These are phyloP conservation scores for Dactylis glomerata DNA, from an alignment of 176 grass and related monocot species.

Conservation along the genomic window DNA sequence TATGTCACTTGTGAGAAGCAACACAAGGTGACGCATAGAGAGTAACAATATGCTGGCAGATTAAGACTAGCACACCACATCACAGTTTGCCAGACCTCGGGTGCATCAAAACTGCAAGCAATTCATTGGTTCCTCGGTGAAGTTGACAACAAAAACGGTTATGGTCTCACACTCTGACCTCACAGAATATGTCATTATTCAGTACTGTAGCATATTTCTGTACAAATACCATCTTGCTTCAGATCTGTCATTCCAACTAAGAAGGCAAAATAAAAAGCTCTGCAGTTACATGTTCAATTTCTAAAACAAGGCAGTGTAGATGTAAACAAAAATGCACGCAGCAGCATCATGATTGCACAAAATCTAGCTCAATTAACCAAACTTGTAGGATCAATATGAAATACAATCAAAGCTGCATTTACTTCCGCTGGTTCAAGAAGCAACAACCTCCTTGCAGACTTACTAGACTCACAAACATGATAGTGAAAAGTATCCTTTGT, in stretches of 20 bases:
- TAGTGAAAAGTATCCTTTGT: not conserved
- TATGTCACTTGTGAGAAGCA: not conserved
- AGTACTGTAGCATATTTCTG: not conserved
- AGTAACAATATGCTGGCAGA: not conserved
- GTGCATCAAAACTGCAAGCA: not conserved
- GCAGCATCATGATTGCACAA: too few species aligned
- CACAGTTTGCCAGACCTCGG: not conserved
- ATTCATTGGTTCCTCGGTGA: not conserved
- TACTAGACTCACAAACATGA: not conserved
- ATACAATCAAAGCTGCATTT: too few species aligned
- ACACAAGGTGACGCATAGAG: not conserved
- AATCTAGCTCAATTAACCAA: too few species aligned
- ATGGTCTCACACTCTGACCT: not conserved
- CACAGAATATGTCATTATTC: not conserved
- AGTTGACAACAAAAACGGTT: not conserved
- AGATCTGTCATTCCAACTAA: not conserved
- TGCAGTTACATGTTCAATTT: too few species aligned
- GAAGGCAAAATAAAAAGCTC: not conserved
- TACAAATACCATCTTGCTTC: not conserved
- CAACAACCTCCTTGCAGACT: too few species aligned
- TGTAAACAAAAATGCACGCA: too few species aligned
- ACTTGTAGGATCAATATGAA: too few species aligned
- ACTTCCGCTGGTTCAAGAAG: not conserved
- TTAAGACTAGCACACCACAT: not conserved
- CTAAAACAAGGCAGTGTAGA: too few species aligned